Base-by-base conservation (phyloP, 2,329 filamentous ascomycete genomes). In the Thermoascus crustaceus region DNA sequence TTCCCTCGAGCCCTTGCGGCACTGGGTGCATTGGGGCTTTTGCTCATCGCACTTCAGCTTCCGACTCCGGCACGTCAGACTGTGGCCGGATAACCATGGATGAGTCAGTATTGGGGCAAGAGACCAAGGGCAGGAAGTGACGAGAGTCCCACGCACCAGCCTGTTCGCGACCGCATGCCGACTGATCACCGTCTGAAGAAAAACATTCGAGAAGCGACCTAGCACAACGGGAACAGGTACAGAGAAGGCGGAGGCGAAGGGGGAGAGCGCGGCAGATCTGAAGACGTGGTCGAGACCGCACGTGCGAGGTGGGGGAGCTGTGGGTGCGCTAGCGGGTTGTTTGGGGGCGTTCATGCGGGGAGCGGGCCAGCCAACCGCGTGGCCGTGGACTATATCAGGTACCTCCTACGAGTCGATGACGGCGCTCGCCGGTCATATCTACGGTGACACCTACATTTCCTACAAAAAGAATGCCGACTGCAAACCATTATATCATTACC, bases 11-110 rank as follows among this genome's bases (percentile, higher is more conserved):
- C 73, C 76, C 54, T 78, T 76, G 49, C 63, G 63, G 55, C 76
- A 80, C 54, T 78, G 75, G 21, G 72, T 68, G 50, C 76, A 80
- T 23, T 69, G 55, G 7, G 76, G 76, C 44, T 73, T 75, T 52
- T 69, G 68, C 55, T 80, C 76, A 48, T 77, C 73, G 57, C 76
- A 80, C 63, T 80, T 80, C 43, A 80, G 66, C 66, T 80, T 77
- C 44, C 73, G 65, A 53, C 69, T 67, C 38, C 73, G 72, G 61
- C 73, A 77, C 46, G 72, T 77, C 48, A 69, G 57, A 52, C 67
- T 71, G 43, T 33, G 25, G 7, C 9, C 21, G 19, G 22, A 14
- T 9, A 11, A 20, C 19, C 22, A 18, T 9, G 9, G 19, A 23
- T 23, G 26, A 35, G 32, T 31, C 34, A 24, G 35, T 30, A 30